These are phyloP conservation scores for Toxoplasma gondii DNA, from an alignment of 169 alveolate genomes.

Conservation along the genomic window DNA sequence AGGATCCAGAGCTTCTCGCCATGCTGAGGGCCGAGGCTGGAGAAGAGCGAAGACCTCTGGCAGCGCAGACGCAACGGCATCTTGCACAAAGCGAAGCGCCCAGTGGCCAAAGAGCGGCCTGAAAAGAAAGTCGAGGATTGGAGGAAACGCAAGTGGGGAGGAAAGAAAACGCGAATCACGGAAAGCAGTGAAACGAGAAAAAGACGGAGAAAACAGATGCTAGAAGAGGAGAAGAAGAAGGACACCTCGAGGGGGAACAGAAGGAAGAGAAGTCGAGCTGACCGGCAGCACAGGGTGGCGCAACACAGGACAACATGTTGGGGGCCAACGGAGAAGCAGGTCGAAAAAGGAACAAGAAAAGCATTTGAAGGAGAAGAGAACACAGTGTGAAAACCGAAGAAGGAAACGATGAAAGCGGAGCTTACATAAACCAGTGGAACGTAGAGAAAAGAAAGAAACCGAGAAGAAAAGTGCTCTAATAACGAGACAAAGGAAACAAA, in stretches of 20 bases:
- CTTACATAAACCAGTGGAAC: too few relatives aligned
- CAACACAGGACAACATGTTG: not conserved
- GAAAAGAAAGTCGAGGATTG: not conserved
- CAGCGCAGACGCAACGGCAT: constrained; percentile 42
- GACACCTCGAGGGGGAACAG: not conserved
- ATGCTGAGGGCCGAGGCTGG: constrained; percentile 21
- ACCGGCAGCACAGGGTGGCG: not conserved
- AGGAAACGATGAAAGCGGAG: too few relatives aligned
- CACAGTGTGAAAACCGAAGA: too few relatives aligned
- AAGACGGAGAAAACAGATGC: not conserved
- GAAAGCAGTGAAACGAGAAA: not conserved
- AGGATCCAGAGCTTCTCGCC: constrained; percentile 34
- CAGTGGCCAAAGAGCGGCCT: constrained; percentile 59
- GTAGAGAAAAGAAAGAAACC: too few relatives aligned
- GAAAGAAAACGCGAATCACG: not conserved
- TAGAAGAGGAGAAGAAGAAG: not conserved
- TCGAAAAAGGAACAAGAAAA: not conserved
- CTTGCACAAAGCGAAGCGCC: constrained; percentile 52
- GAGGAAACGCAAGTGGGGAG: too few relatives aligned
- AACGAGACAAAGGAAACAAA: too few relatives aligned
- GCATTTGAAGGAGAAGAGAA: too few relatives aligned
- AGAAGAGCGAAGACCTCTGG: constrained; percentile 39
- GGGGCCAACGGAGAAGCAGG: not conserved
- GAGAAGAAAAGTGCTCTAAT: too few relatives aligned
- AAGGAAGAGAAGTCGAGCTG: not conserved